Evolutionary conservation across 129 eudicot species (phyloP), one percentile per base, ranked within the genome.

Genomic region (Saussurea involucrata): DNA sequence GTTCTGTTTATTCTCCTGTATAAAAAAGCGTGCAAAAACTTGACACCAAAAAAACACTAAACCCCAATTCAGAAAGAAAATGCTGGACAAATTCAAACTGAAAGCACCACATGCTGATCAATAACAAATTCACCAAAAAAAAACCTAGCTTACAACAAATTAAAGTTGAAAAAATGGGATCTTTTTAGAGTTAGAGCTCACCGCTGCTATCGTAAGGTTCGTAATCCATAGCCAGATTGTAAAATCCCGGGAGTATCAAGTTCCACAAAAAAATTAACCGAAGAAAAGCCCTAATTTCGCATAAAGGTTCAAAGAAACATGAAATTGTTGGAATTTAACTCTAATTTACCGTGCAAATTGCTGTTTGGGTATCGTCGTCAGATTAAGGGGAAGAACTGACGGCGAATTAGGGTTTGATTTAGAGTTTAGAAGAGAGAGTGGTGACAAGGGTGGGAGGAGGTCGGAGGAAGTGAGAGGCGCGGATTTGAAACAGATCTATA

Each of bases 161-260:
- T 49, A 18, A 69, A 63, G 33, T 66, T 28, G 17, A 53, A 55
- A 79, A 84, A 28, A 74, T 69, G 4, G 7, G 24, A 71, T 70
- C 64, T 69, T 70, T 71, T 4, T 18, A 66, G 21, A 66, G 42
- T 66, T 66, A 55, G 20, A 58, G 75, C 87, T 88, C 74, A 90
- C 96, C 96, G 24, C 96, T 88, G 80, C 93, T 88, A 63, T 88
- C 96, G 68, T 32, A 86, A 24, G 87, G 83, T 33, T 80, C 89
- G 86, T 87, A 90, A 33, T 88, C 93, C 96, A 90, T 90, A 71
- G 84, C 94, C 90, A 86, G 89, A 63, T 83, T 73, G 80, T 10
- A 61, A 76, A 65, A 71, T 44, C 69, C 65, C 60, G 36, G 57
- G 49, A 58, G 34, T 44, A 37, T 55, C 17, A 53, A 53, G 37